Conservation (phyloP, 805 yeast genomes). For the Teunomyces panamensis region DNA sequence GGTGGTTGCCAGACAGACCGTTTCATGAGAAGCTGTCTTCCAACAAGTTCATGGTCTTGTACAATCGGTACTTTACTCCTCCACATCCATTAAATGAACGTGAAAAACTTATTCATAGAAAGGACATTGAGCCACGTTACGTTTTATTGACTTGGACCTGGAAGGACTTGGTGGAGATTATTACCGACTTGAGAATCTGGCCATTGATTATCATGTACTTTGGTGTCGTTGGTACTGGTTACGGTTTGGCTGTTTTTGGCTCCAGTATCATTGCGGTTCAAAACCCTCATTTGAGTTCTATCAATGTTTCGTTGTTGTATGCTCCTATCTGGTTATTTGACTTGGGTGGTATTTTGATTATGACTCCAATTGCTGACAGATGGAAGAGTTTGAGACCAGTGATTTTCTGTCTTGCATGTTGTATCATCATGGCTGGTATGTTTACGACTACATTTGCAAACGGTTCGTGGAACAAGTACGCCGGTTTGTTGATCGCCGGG, state of each 20-base stretch:
- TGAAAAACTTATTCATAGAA: conserved; percentile 56
- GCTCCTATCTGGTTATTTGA: conserved; percentile 94
- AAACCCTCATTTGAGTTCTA: conserved; percentile 60
- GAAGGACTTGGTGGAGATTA: conserved; percentile 52
- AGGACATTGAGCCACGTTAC: conserved; percentile 58
- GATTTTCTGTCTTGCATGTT: conserved; percentile 59
- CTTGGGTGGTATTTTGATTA: conserved; percentile 63
- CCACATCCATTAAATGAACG: conserved; percentile 48
- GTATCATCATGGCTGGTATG: conserved; percentile 71
- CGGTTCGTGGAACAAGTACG: conserved; percentile 74
- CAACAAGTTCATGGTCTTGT: conserved; percentile 16
- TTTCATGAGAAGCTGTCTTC: conserved; percentile 13
- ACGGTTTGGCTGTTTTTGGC: conserved; percentile 81
- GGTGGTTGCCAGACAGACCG: conserved; percentile 91
- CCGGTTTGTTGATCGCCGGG: conserved; percentile 77
- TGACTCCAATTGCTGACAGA: conserved; percentile 80
- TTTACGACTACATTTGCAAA: conserved; percentile 73
- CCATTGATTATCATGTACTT: conserved; percentile 84
- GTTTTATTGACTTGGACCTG: conserved; percentile 51
- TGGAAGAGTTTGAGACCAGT: conserved; percentile 56
- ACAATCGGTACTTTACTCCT: conserved; percentile 27
- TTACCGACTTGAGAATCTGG: conserved; percentile 69
- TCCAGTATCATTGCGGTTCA: conserved; percentile 68
- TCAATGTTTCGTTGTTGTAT: conserved; percentile 68
- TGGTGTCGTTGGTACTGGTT: conserved; percentile 91